A percentile compares a stretch with the other conserved stretches of the same genome.
phyloP scores from a whole-genome alignment of 176 grass and related monocot genomes.

The Juncus effusus region DNA sequence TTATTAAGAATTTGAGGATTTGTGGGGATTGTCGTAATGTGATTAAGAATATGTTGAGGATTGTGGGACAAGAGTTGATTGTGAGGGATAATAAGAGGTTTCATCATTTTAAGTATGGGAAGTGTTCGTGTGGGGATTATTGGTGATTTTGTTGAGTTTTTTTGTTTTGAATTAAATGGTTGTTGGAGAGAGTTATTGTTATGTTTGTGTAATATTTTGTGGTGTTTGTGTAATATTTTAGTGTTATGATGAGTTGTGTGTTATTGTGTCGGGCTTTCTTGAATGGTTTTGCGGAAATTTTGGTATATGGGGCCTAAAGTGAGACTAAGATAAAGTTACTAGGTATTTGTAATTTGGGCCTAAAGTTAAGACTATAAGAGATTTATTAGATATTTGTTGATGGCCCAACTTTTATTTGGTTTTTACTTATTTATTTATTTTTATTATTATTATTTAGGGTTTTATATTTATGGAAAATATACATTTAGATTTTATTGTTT shows the following conservation, averaged over 20 bases:
- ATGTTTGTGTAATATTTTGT: no score
- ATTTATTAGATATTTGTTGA: no score
- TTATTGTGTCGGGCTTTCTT: neutral
- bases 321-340: no score
- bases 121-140: conserved; percentile 86
- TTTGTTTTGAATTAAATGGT: no score
- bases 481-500: conserved; percentile 25
- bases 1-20: conserved; percentile 89
- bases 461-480: neutral
- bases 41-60: conserved; percentile 87
- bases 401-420: no score
- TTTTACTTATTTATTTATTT: no score
- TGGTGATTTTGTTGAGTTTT: conserved; percentile 43
- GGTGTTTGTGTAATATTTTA: neutral
- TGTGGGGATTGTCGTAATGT: conserved; percentile 91
- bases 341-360: no score
- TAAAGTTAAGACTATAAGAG: no score
- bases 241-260: neutral
- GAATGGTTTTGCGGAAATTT: no score
- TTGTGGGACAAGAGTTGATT: conserved; percentile 78
- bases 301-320: no score
- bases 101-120: conserved; percentile 86
- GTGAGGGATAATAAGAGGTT: conserved; percentile 90
- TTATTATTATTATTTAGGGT: no score
- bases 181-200: no score